These are phyloP conservation scores for Withania somnifera DNA, from an alignment of 305 asterid species.

Conservation along the genomic window DNA sequence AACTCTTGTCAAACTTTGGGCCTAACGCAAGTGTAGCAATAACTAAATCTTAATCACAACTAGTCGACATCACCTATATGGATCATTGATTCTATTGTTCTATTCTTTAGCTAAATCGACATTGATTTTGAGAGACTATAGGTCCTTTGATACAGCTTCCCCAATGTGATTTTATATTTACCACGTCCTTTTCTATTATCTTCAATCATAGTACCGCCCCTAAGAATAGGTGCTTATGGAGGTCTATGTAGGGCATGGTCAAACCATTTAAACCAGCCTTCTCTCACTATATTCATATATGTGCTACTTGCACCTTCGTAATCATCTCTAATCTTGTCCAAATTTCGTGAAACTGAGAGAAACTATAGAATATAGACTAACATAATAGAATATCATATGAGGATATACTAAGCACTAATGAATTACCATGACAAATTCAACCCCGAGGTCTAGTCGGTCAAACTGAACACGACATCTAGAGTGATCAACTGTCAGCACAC, in stretches of 20 bases:
- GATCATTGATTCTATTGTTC: neutral
- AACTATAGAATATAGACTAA: neutral
- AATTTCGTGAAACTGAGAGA: neutral
- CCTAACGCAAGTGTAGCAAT: neutral
- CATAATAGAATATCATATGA: slow-evolving; percentile 1
- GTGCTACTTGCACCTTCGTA: neutral
- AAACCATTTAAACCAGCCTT: neutral
- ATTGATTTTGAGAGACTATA: neutral
- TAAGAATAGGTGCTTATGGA: neutral
- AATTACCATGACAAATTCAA: slow-evolving; percentile 82
- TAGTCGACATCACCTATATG: neutral
- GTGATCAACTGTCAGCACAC: slow-evolving; percentile 84
- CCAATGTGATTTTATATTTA: neutral
- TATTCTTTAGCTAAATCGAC: neutral
- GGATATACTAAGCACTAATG: slow-evolving; percentile 8
- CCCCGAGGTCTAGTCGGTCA: slow-evolving; percentile 84
- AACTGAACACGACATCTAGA: slow-evolving; percentile 86
- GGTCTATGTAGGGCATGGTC: neutral
- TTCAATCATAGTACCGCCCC: neutral
- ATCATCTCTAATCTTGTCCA: neutral
- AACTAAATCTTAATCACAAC: neutral
- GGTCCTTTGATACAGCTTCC: neutral
- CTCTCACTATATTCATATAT: neutral
- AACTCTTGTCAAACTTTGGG: neutral
- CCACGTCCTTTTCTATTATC: neutral